Base-by-base conservation (phyloP, 1,284 basidiomycete species). In the Golubevia sp. region DNA sequence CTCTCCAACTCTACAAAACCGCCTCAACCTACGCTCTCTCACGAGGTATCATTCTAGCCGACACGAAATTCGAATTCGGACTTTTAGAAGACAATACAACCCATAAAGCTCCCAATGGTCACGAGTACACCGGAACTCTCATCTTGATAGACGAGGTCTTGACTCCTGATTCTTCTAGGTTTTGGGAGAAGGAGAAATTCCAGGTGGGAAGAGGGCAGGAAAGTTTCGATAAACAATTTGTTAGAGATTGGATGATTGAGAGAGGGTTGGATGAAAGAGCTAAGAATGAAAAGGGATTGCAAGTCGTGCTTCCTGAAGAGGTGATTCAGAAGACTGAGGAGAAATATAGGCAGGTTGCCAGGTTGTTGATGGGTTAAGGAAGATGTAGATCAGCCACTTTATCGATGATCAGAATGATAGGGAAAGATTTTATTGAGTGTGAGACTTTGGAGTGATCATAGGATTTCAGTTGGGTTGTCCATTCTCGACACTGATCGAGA, bases 171-270 rank as follows among this genome's bases (percentile, higher is more conserved):
- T 97, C 94, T 23, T 97, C 94, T 20, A 89, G 96, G 49, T 99
- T 98, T 87, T 99, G 97, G 96, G 91, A 93, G 0, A 87, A 90
- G 0, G 87, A 86, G 13, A 88, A 86, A 2, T 99, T 97, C 85
- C 85, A 86, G 49, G 87, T 89, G 1, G 96, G 96, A 7, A 86
- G 88, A 61, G 82, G 90, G 0, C 96, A 97, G 85, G 88, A 90
- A 21, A 94, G 92, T 77, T 99, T 97, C 77, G 97, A 99, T 85
- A 99, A 99, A 86, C 96, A 99, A 85, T 97, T 92, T 80, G 86
- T 99, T 53, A 87, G 97, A 44, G 94, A 98, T 84, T 94, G 94
- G 91, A 67, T 83, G 61, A 82, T 74, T 61, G 61, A 64, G 1
- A 64, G 77, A 44, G 55, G 55, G n/a, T 15, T 71, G 75, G 4